phyloP scores from a whole-genome alignment of 2,329 filamentous ascomycete species.

The Cercospora berteroae region DNA sequence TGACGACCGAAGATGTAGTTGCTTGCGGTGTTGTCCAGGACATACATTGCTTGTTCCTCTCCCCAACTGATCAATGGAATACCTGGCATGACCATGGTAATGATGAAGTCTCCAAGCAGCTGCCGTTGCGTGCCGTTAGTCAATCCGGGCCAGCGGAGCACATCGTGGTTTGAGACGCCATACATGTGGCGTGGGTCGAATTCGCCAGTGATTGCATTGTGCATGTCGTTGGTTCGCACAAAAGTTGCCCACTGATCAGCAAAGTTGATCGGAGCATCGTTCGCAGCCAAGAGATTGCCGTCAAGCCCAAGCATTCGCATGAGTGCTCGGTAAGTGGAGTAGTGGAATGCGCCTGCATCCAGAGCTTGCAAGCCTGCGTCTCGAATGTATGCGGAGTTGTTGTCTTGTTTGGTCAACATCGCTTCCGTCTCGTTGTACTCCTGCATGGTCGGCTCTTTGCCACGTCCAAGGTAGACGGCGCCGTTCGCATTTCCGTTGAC shows the following conservation, averaged over 20 bases:
- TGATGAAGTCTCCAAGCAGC: constrained; percentile 58
- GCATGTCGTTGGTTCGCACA: constrained; percentile 58
- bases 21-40: constrained; percentile 61
- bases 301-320: constrained; percentile 61
- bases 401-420: constrained; percentile 46
- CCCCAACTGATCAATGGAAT: constrained; percentile 62
- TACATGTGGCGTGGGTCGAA: constrained; percentile 66
- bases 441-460: constrained; percentile 56
- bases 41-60: constrained; percentile 64
- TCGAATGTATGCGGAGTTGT: constrained; percentile 53
- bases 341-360: constrained; percentile 62
- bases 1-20: constrained; percentile 67
- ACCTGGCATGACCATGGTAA: constrained; percentile 59
- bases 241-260: constrained; percentile 56
- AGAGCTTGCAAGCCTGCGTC: constrained; percentile 53
- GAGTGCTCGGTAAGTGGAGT: constrained; percentile 62
- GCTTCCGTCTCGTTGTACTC: constrained; percentile 50
- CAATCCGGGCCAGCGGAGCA: constrained; percentile 63
- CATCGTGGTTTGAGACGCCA: constrained; percentile 64
- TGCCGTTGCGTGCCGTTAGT: constrained; percentile 57
- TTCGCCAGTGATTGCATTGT: constrained; percentile 59
- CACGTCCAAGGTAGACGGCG: constrained; percentile 61
- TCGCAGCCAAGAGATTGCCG: constrained; percentile 55
- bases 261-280: constrained; percentile 56
- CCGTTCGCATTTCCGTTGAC: constrained; percentile 61